Base-by-base conservation (phyloP, 2,329 filamentous ascomycete genomes). In the Sarocladium oryzae region DNA sequence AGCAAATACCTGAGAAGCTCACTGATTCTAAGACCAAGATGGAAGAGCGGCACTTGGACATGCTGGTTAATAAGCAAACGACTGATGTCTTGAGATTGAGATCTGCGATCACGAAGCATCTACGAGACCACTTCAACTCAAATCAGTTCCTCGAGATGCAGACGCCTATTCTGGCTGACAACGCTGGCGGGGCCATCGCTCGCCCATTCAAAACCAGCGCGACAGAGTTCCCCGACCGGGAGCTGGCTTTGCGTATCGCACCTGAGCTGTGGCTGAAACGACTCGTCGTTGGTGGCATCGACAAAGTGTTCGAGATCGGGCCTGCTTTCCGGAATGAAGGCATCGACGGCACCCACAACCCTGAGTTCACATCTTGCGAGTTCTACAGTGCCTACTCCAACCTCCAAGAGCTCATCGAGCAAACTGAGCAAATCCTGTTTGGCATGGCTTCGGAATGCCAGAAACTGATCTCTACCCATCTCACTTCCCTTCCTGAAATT, bases 301-400 rank as follows among this genome's bases (percentile, higher is more conserved):
- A 95, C 60, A 84, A 78, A 55, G 83, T 99, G 23, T 99, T 95
- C 62, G 93, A 99, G 69, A 91, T 99, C 56, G 93, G 93, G 1
- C 86, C 89, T 3, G 84, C 84, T 11, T 99, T 99, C 68, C 82
- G 93, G 38, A 99, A 99, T 64, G 93, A 99, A 71, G 89, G 89
- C 66, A 71, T 96, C 32, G 91, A 96, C 66, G 80, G 79, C 26
- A 96, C 89, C 0, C 93, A 99, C 66, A 99, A 99, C 63, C 92
- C 93, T 0, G 93, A 99, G 64, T 99, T 97, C 69, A 93, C 88
- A 40, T 97, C 89, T 54, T 97, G 92, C 73, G 93, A 99, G 69
- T 97, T 96, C 70, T 99, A 99, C 69, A 85, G 87, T 55, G 85
- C 91, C 2, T 95, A 91, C 61, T 83, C 86, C 54, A 87, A 85